Base-by-base conservation (phyloP, 78 protist genomes). In the Dictyostelium citrinum region DNA sequence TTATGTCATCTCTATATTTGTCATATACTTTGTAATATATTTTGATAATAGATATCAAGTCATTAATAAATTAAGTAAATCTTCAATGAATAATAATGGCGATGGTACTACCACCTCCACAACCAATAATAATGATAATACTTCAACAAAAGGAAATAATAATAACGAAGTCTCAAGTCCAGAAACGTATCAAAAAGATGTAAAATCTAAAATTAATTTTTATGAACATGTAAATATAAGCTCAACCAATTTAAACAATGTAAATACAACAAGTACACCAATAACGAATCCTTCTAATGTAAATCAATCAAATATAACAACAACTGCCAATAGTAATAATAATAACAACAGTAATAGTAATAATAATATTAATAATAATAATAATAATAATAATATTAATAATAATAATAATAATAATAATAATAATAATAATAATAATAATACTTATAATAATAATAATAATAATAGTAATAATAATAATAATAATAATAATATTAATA, bases 191-290 rank as follows among this genome's bases (percentile, higher is more conserved):
- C 29, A 31, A 20, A 64, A 24, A 16, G 77, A 83, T 43, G 74
- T 83, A 16, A 83, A 83, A 83, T 74, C 75, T 16, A 83, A 49
- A 43, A 83, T 83, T 27, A 83, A 71, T 35, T 83, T 83, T 75
- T 83, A 83, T 70, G 82, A 83, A 33, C 51, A 27, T 39, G 43
- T 68, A 55, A 81, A n/a, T 77, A n/a, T 61, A 35, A 45, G 58
- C 31, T 24, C 60, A 9, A 24, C 83, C 24, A 77, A 77, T 39
- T 11, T 58, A 81, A 55, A 55, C 3, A 39, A 55, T 79, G 33
- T n/a, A 45, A 79, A 79, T 79, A 55, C 76, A 64, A 33, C 58
- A 43, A 27, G 31, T 20, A 51, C 83, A 29, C 64, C 55, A 64
- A 64, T 14, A 64, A 64, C 72, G 24, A 24, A 64, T 10, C 72